Evolutionary conservation across 495 filamentous ascomycete species (phyloP).

Genomic region (Apodospora peruviana): DNA sequence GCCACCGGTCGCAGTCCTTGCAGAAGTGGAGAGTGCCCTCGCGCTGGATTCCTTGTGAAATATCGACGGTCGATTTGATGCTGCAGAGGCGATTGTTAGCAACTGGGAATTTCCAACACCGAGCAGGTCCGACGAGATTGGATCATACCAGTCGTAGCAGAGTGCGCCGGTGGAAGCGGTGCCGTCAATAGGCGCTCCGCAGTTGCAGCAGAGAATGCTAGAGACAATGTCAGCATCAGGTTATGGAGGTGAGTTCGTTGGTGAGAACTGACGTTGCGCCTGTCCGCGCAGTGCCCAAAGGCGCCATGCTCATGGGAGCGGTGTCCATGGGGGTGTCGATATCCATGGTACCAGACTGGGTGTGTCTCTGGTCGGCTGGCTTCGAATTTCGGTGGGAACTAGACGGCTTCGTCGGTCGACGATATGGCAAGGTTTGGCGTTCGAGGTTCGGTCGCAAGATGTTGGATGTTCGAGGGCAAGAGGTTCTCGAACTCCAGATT

Average conservation of each 20-base stretch:
- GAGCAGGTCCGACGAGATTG: not conserved
- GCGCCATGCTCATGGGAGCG: slow-evolving; percentile 26
- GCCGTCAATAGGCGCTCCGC: slow-evolving; percentile 88
- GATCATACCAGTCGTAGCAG: slow-evolving; percentile 70
- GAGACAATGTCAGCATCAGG: slow-evolving; percentile 11
- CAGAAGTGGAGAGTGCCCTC: slow-evolving; percentile 81
- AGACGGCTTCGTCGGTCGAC: not conserved
- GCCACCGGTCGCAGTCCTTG: slow-evolving; percentile 89
- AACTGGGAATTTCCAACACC: not conserved
- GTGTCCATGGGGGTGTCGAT: slow-evolving; percentile 59
- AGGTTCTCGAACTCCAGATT: not conserved
- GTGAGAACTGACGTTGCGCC: slow-evolving; percentile 52
- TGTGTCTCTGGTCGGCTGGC: too few species aligned
- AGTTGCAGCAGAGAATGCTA: slow-evolving; percentile 92
- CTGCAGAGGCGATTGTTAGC: not conserved
- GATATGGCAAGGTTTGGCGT: not conserved
- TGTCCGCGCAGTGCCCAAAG: slow-evolving; percentile 30
- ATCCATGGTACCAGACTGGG: too few species aligned
- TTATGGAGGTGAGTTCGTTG: not conserved
- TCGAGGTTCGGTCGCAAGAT: not conserved
- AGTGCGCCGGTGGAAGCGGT: slow-evolving; percentile 80
- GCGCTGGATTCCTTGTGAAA: slow-evolving; percentile 84
- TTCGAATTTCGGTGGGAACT: too few species aligned
- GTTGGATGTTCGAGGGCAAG: not conserved
- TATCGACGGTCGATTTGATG: slow-evolving; percentile 86